A percentile compares a stretch with the other conserved stretches of the same genome.
phyloP scores from a whole-genome alignment of 139 green algal genomes.

The Chlorella sp. region DNA sequence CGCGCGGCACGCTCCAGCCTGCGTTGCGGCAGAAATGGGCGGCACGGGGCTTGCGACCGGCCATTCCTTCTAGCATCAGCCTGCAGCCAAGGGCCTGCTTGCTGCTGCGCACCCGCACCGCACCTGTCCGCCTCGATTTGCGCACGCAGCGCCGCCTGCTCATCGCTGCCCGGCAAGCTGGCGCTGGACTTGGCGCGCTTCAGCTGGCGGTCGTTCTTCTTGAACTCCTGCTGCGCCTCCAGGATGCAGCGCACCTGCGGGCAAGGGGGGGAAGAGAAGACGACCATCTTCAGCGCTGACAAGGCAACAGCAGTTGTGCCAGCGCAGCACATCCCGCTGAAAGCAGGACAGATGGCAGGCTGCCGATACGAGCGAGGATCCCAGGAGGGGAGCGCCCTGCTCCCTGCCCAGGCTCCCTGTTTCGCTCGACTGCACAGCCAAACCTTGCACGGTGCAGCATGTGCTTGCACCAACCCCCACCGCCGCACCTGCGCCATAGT shows the following conservation, averaged over 20 bases:
- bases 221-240: conserved; percentile 49
- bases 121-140: conserved; percentile 51
- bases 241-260: conserved; percentile 52
- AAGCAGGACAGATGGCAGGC: not conserved
- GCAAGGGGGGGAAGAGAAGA: not conserved
- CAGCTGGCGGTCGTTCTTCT: conserved; percentile 38
- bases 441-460: not conserved
- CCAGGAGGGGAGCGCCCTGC: too few relatives aligned
- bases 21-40: too few relatives aligned
- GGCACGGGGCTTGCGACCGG: too few relatives aligned
- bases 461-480: not conserved
- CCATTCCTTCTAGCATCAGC: too few relatives aligned
- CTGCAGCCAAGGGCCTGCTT: too few relatives aligned
- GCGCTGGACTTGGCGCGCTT: conserved; percentile 3
- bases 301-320: too few relatives aligned
- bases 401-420: too few relatives aligned
- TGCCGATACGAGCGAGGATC: too few relatives aligned
- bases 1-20: conserved; percentile 22
- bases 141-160: conserved; percentile 9
- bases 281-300: not conserved
- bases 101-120: too few relatives aligned
- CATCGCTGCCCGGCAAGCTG: conserved; percentile 15
- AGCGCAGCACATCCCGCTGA: too few relatives aligned
- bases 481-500: conserved; percentile 51
- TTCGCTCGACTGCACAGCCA: too few relatives aligned